phyloP scores from a whole-genome alignment of 2,329 filamentous ascomycete genomes.

The Calonectria leucothoes region DNA sequence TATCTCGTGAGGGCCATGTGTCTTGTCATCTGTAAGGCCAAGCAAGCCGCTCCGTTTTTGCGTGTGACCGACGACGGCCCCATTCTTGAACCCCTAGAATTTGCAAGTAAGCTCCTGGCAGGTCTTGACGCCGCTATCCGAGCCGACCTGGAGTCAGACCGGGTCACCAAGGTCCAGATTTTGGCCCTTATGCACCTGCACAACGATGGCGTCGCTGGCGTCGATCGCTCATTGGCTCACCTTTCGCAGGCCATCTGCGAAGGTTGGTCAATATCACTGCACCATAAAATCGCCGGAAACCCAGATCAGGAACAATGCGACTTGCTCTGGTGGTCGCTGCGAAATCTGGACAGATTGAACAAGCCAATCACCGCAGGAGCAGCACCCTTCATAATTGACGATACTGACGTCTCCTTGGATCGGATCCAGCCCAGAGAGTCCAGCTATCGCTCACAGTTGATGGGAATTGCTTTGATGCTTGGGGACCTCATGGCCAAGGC shows the following conservation, averaged over 20 bases:
- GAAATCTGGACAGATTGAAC: constrained; percentile 25
- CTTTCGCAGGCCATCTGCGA: constrained; percentile 40
- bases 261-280: constrained; percentile 34
- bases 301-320: constrained; percentile 19
- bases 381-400: constrained; percentile 26
- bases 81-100: constrained; percentile 26
- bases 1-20: constrained; percentile 38
- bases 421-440: neutral
- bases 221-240: constrained; percentile 36
- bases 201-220: constrained; percentile 36
- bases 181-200: constrained; percentile 41
- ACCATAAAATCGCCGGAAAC: constrained; percentile 9
- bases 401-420: constrained; percentile 16
- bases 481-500: constrained; percentile 25
- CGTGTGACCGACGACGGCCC: constrained; percentile 24
- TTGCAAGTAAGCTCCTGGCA: constrained; percentile 28
- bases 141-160: constrained; percentile 38
- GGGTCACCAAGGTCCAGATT: constrained; percentile 37
- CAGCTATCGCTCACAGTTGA: constrained; percentile 22
- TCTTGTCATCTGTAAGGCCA: constrained; percentile 38
- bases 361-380: constrained; percentile 24
- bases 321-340: constrained; percentile 20
- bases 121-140: constrained; percentile 41
- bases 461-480: constrained; percentile 4
- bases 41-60: constrained; percentile 38